phyloP scores from a whole-genome alignment of 139 green algal genomes.

The Trebouxia sp. region DNA sequence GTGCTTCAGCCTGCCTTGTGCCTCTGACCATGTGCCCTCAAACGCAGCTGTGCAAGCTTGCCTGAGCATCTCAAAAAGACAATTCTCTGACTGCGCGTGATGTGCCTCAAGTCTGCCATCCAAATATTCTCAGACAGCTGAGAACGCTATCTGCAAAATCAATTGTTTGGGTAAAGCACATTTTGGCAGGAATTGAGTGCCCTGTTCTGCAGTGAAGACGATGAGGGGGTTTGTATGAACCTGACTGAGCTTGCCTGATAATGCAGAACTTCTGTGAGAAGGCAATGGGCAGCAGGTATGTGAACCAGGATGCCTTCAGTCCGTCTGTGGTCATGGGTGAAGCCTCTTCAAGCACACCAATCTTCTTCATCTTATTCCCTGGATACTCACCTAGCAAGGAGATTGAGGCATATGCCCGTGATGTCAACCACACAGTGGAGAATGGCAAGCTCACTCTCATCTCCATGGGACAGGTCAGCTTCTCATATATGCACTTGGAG shows the following conservation, averaged over 20 bases:
- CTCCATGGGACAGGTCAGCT: conserved; percentile 73
- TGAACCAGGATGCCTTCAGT: conserved; percentile 79
- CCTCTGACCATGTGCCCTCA: neutral
- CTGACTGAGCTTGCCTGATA: too few species aligned
- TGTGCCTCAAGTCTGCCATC: too few species aligned
- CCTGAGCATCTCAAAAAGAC: neutral
- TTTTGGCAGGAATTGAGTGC: neutral
- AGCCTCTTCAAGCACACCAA: conserved; percentile 66
- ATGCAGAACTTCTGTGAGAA: conserved; percentile 57
- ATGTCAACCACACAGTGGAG: conserved; percentile 65
- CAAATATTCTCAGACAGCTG: too few species aligned
- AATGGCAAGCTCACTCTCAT: conserved; percentile 83
- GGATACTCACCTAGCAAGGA: conserved; percentile 87
- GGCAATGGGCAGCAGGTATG: conserved; percentile 62
- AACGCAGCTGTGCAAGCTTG: neutral
- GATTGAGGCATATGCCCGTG: conserved; percentile 80
- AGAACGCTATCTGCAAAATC: too few species aligned
- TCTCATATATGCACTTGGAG: too few species aligned
- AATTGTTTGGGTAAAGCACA: too few species aligned
- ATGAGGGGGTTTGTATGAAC: too few species aligned
- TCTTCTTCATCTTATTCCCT: conserved; percentile 92
- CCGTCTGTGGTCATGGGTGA: conserved; percentile 69
- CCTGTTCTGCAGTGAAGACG: too few species aligned
- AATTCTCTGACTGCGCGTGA: neutral
- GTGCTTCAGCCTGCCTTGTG: conserved; percentile 50